These are phyloP conservation scores for Alliaria petiolata DNA, from an alignment of 345 rosid genomes.

Conservation along the genomic window DNA sequence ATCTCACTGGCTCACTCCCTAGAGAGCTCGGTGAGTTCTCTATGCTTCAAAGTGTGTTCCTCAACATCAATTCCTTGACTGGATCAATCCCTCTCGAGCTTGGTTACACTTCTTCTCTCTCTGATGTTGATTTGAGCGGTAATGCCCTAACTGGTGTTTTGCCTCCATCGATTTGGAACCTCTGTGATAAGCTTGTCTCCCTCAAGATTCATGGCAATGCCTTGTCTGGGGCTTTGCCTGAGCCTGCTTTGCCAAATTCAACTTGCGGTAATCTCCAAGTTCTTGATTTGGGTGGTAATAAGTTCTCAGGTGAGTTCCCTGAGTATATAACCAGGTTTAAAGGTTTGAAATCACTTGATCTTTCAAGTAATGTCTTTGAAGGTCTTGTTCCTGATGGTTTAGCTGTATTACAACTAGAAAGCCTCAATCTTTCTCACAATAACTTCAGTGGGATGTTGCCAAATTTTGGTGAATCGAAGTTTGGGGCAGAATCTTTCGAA, in stretches of 20 bases:
- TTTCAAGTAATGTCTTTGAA: slow-evolving; percentile 62
- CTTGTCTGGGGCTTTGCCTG: slow-evolving; percentile 62
- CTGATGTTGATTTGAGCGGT: slow-evolving; percentile 71
- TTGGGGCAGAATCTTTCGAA: slow-evolving; percentile 61
- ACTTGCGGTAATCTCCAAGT: slow-evolving; percentile 60
- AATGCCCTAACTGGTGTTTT: slow-evolving; percentile 62
- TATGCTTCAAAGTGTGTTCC: slow-evolving; percentile 76
- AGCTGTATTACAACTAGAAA: slow-evolving; percentile 52
- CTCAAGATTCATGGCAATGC: slow-evolving; percentile 66
- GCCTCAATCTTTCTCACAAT: slow-evolving; percentile 78
- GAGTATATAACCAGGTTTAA: slow-evolving; percentile 59
- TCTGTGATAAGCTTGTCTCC: slow-evolving; percentile 74
- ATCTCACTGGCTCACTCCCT: slow-evolving; percentile 87
- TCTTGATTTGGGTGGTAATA: slow-evolving; percentile 82
- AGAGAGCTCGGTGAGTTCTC: slow-evolving; percentile 89
- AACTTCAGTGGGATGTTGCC: slow-evolving; percentile 86
- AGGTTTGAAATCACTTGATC: slow-evolving; percentile 73
- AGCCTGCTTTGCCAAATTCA: slow-evolving; percentile 79
- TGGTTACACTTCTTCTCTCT: slow-evolving; percentile 79
- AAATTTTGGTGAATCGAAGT: slow-evolving; percentile 56
- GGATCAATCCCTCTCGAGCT: slow-evolving; percentile 91
- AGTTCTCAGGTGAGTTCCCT: slow-evolving; percentile 78
- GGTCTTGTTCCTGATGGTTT: slow-evolving; percentile 72
- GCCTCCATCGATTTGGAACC: slow-evolving; percentile 88
- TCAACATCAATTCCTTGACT: slow-evolving; percentile 69